phyloP scores from a whole-genome alignment of 2,329 filamentous ascomycete genomes.

The Beauveria varroae region DNA sequence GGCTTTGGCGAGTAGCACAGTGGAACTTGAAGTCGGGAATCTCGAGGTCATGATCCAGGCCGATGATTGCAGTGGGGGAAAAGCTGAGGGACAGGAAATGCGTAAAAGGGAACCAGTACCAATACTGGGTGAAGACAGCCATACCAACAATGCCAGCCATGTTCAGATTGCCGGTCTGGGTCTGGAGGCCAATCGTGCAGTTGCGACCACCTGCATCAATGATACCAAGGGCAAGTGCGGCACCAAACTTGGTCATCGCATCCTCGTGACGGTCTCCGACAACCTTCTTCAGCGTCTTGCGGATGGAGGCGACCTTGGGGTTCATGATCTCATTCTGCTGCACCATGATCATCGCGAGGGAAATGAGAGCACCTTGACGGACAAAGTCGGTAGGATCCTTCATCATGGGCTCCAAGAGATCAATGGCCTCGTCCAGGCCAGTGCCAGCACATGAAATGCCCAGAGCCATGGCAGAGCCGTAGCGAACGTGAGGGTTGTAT shows the following conservation, averaged over 20 bases:
- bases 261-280: constrained; percentile 93
- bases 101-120: constrained; percentile 99
- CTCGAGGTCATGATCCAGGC: constrained; percentile 86
- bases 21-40: constrained; percentile 93
- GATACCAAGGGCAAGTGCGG: constrained; percentile 87
- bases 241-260: constrained; percentile 98
- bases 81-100: constrained; percentile 96
- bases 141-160: constrained; percentile 98
- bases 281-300: constrained; percentile 91
- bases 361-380: constrained; percentile 88
- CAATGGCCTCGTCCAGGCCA: constrained; percentile 90
- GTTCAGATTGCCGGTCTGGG: constrained; percentile 95
- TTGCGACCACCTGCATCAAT: constrained; percentile 97
- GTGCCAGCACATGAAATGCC: constrained; percentile 97
- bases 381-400: constrained; percentile 99
- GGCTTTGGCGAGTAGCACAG: constrained; percentile 85
- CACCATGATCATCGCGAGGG: constrained; percentile 96
- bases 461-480: constrained; percentile 95
- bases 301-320: constrained; percentile 83
- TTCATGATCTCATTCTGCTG: constrained; percentile 99
- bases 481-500: constrained; percentile 97
- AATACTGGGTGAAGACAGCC: constrained; percentile 98
- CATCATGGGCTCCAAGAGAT: constrained; percentile 96
- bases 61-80: constrained; percentile 93
- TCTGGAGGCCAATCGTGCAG: constrained; percentile 96